A percentile compares a stretch with the other conserved stretches of the same genome.
phyloP scores from a whole-genome alignment of 2,329 filamentous ascomycete genomes.

The Nemania diffusa region DNA sequence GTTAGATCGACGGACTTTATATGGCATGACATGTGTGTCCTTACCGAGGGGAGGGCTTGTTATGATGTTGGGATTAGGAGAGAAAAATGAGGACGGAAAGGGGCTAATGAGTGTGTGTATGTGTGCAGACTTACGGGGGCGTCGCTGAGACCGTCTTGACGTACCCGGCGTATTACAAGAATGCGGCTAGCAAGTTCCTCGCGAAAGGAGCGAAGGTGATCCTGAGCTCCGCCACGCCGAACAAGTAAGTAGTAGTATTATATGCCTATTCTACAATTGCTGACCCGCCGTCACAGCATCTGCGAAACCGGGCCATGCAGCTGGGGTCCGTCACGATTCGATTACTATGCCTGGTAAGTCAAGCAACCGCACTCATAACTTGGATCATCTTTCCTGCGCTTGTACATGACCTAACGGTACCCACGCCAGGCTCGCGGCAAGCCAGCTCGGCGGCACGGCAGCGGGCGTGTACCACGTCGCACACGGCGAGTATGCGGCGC shows the following conservation, averaged over 20 bases:
- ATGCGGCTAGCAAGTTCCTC: slow-evolving; percentile 64
- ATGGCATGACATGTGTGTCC: too few species aligned
- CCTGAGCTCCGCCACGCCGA: slow-evolving; percentile 52
- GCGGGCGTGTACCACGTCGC: slow-evolving; percentile 65
- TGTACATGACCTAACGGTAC: neutral
- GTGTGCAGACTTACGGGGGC: slow-evolving; percentile 57
- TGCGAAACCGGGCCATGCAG: slow-evolving; percentile 67
- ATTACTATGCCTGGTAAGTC: slow-evolving; percentile 62
- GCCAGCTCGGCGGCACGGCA: slow-evolving; percentile 51
- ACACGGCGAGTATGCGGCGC: slow-evolving; percentile 68
- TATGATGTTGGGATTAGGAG: too few species aligned
- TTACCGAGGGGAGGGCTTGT: too few species aligned
- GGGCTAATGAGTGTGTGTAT: too few species aligned
- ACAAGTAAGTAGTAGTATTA: slow-evolving; percentile 24
- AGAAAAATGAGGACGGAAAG: too few species aligned
- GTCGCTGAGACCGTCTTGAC: slow-evolving; percentile 67
- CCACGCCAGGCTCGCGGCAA: slow-evolving; percentile 49
- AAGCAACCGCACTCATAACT: neutral
- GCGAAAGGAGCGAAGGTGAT: slow-evolving; percentile 70
- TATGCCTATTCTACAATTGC: neutral
- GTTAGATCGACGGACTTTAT: too few species aligned
- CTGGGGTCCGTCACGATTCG: slow-evolving; percentile 63
- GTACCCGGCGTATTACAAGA: slow-evolving; percentile 68
- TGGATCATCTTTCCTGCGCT: neutral
- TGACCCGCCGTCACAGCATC: slow-evolving; percentile 58